Evolutionary conservation across 2,329 filamentous ascomycete species (phyloP).

Genomic region (Aspergillus aculeatus): DNA sequence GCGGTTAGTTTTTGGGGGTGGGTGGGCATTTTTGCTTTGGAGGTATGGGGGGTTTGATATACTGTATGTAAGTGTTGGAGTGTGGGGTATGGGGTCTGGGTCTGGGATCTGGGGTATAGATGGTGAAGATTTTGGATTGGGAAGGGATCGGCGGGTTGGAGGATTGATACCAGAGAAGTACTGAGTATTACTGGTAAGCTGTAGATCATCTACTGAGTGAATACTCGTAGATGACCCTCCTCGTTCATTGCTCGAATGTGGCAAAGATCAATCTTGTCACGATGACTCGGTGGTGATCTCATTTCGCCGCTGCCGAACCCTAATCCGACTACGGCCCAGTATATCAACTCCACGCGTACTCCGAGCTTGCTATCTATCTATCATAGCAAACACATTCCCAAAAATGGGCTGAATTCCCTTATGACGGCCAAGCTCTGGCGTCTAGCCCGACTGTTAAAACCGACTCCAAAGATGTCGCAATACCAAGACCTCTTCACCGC

Average conservation of each 20-base stretch:
- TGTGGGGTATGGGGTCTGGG: background rate
- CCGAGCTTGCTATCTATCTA: background rate
- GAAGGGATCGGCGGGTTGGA: background rate
- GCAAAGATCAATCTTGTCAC: conserved; percentile 34
- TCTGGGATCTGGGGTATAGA: background rate
- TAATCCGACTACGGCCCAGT: background rate
- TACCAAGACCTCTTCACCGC: conserved; percentile 36
- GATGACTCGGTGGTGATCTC: conserved; percentile 23
- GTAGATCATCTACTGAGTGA: too few species aligned
- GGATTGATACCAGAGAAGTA: background rate
- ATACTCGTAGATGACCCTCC: too few species aligned
- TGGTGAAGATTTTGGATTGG: background rate
- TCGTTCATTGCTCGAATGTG: too few species aligned
- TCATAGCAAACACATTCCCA: background rate
- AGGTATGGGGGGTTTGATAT: background rate
- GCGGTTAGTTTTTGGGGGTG: conserved; percentile 16
- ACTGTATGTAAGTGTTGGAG: background rate
- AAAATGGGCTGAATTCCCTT: background rate
- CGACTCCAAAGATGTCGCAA: conserved; percentile 22
- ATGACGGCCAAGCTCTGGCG: background rate
- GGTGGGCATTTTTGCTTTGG: background rate
- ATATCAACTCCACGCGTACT: too few species aligned
- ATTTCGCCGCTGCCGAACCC: conserved; percentile 13
- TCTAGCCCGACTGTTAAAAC: background rate
- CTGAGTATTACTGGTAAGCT: too few species aligned